Evolutionary conservation across 768 basidiomycete genomes (phyloP).

Genomic region (Boletus patriciae): DNA sequence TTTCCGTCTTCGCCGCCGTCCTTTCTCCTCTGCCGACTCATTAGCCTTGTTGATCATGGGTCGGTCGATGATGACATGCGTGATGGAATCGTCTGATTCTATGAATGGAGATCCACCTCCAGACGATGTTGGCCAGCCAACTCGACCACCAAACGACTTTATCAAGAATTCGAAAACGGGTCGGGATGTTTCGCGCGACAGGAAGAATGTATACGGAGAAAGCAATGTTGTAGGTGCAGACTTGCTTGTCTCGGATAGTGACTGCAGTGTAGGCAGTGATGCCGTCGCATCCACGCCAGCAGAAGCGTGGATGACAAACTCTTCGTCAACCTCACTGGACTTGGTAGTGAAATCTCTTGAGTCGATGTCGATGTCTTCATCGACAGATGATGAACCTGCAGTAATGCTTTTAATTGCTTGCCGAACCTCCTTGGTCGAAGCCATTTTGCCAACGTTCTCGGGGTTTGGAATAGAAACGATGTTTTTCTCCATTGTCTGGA

Average conservation of each 20-base stretch:
- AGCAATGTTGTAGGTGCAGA: slow-evolving; percentile 67
- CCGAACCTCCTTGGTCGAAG: slow-evolving; percentile 57
- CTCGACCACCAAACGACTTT: slow-evolving; percentile 86
- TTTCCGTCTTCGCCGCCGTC: slow-evolving; percentile 66
- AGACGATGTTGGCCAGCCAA: slow-evolving; percentile 85
- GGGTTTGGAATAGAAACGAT: slow-evolving; percentile 19
- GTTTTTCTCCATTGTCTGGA: slow-evolving; percentile 51
- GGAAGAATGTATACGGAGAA: slow-evolving; percentile 83
- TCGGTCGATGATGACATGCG: slow-evolving; percentile 94
- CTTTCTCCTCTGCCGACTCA: slow-evolving; percentile 58
- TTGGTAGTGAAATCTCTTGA: slow-evolving; percentile 32
- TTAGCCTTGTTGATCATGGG: slow-evolving; percentile 54
- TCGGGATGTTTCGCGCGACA: slow-evolving; percentile 91
- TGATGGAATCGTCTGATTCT: slow-evolving; percentile 80
- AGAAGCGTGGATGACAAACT: slow-evolving; percentile 66
- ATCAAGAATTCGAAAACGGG: slow-evolving; percentile 93
- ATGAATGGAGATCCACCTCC: slow-evolving; percentile 80
- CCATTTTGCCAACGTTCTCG: slow-evolving; percentile 30
- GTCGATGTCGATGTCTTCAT: slow-evolving; percentile 43
- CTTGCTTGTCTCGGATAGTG: slow-evolving; percentile 59
- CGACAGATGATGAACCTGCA: slow-evolving; percentile 18
- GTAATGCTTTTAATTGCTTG: slow-evolving; percentile 49
- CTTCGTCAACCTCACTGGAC: slow-evolving; percentile 49
- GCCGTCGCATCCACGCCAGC: slow-evolving; percentile 45
- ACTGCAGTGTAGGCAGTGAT: slow-evolving; percentile 66